Evolutionary conservation across 179 eudicot genomes (phyloP), one percentile per base, ranked within the genome.

Genomic region (Amaranthus tricolor): DNA sequence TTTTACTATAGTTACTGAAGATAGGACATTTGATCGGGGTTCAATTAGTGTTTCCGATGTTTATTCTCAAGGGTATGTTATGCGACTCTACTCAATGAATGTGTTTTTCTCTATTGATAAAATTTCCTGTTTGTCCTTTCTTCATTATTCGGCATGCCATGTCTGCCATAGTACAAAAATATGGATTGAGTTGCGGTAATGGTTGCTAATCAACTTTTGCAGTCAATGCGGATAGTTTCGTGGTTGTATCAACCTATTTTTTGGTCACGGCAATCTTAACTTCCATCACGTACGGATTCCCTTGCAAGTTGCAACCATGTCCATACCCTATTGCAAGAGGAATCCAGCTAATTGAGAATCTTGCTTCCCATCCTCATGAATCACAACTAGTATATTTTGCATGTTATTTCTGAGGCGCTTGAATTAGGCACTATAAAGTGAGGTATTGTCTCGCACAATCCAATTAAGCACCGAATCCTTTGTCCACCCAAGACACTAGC

Each of bases 51-150:
- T 85, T 79, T 94, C 97, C 62, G 78, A 74, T 78, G 81, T 79
- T 17, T 92, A 90, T 74, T 92, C 97, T 71, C 96, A 90, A 77
- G 83, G 94, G 98, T 94, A 77, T 68, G 76, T 76, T 62, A 59
- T 57, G 51, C 57, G 20, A 70, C 50, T 63, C 56, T 47, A 3
- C 19, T 21, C 40, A 31, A 31, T 31, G 40, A 31, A 31, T 59
- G 21, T 20, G 54, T 68, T 58, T 75, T 71, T 44, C 66, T 20
- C 62, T 65, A 60, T n/a, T 61, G 13, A 43, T 14, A 60, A 54
- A 3, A 15, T 16, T 72, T 48, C 6, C 5, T 60, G 62, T 31
- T 13, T 59, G 24, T 62, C 51, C 49, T 62, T 58, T 14, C 14
- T 51, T 31, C 16, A 62, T 12, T 3, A 6, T 62, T 17, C 2